Conservation (phyloP, 805 yeast species). For the Kodamaea sagamina region DNA sequence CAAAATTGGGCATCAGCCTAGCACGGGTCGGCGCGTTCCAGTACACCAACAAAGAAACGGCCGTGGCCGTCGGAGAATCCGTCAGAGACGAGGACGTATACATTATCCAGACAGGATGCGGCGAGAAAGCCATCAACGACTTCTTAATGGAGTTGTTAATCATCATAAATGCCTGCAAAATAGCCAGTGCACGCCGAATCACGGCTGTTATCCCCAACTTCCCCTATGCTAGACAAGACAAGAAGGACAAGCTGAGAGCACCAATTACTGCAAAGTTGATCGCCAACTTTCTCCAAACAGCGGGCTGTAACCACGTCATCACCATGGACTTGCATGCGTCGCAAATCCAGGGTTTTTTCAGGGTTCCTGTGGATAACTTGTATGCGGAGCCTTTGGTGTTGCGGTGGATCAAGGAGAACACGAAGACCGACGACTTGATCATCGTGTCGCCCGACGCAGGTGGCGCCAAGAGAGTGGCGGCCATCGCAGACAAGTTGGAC, state of each 20-base stretch:
- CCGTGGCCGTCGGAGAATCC: constrained; percentile 81
- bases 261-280: constrained; percentile 94
- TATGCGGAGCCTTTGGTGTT: constrained; percentile 93
- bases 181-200: constrained; percentile 93
- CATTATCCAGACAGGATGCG: constrained; percentile 83
- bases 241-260: constrained; percentile 93
- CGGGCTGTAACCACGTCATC: constrained; percentile 94
- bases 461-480: constrained; percentile 96
- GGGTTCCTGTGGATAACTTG: constrained; percentile 91
- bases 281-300: constrained; percentile 88
- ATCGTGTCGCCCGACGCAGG: constrained; percentile 98
- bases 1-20: constrained; percentile 62
- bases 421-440: constrained; percentile 60
- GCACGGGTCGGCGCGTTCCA: constrained; percentile 81
- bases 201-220: constrained; percentile 95
- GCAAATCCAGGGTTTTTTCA: constrained; percentile 96
- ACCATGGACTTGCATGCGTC: constrained; percentile 98
- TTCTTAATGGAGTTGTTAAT: constrained; percentile 82
- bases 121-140: constrained; percentile 74
- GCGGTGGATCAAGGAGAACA: constrained; percentile 70
- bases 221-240: constrained; percentile 97
- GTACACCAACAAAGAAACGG: constrained; percentile 85
- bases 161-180: constrained; percentile 89
- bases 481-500: constrained; percentile 88
- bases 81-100: constrained; percentile 90